phyloP scores from a whole-genome alignment of 495 filamentous ascomycete genomes.

The Aspergillus kassunensis region DNA sequence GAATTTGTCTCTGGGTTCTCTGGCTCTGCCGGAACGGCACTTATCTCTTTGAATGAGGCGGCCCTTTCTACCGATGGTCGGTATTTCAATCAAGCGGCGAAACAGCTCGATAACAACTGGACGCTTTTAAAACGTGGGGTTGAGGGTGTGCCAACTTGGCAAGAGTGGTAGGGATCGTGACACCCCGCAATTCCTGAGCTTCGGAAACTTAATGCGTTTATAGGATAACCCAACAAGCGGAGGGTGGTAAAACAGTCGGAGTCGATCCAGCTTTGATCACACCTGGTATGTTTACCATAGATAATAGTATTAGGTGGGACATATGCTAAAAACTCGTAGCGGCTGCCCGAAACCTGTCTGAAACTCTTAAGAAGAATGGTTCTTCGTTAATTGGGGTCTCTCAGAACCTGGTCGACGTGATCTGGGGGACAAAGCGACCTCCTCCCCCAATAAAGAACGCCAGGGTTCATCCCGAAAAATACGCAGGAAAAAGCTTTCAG shows the following conservation, averaged over 20 bases:
- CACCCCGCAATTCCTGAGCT: background rate
- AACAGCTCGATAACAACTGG: constrained; percentile 94
- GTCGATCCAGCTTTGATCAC: constrained; percentile 90
- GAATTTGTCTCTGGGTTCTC: constrained; percentile 92
- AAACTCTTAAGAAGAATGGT: constrained; percentile 83
- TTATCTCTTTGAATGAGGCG: constrained; percentile 82
- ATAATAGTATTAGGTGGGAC: background rate
- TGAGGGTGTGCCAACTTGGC: constrained; percentile 93
- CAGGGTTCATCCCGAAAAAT: constrained; percentile 64
- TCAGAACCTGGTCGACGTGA: constrained; percentile 79
- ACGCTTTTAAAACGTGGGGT: constrained; percentile 85
- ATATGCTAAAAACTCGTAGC: constrained; percentile 34
- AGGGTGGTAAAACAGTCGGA: constrained; percentile 80
- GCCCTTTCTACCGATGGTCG: constrained; percentile 92
- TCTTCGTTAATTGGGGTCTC: constrained; percentile 65
- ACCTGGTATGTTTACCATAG: constrained; percentile 47
- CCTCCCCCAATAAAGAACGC: constrained; percentile 71
- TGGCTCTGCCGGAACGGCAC: constrained; percentile 90
- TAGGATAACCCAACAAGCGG: constrained; percentile 75
- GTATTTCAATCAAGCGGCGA: constrained; percentile 95
- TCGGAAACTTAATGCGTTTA: constrained; percentile 20
- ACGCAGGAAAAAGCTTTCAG: constrained; percentile 75
- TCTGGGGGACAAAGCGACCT: constrained; percentile 78
- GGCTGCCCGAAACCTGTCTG: constrained; percentile 79
- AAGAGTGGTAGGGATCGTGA: constrained; percentile 70